Conservation (phyloP, 176 grass and related monocot genomes). For the Avena sativa region DNA sequence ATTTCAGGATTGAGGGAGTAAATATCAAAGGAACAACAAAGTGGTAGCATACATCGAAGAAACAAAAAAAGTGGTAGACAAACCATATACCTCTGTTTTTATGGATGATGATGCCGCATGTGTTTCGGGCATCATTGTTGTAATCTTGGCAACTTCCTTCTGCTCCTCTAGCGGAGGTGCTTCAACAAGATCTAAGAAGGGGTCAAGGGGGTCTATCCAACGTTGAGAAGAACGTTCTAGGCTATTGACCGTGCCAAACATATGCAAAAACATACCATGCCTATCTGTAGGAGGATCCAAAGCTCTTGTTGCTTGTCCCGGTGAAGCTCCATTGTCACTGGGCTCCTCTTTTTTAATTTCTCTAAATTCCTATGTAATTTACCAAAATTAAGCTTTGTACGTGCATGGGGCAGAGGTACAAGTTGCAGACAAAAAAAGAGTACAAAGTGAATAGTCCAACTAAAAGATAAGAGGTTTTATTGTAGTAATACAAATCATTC, state of each 20-base stretch:
- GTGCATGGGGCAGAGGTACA: too few relatives aligned
- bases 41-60: too few relatives aligned
- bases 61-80: too few relatives aligned
- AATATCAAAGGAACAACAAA: too few relatives aligned
- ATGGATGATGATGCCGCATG: not conserved
- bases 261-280: too few relatives aligned
- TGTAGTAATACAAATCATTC: not conserved
- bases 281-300: not conserved
- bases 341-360: not conserved
- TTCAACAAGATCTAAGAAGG: not conserved
- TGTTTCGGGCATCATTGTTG: not conserved
- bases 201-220: too few relatives aligned
- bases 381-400: not conserved
- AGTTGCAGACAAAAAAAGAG: not conserved
- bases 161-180: not conserved
- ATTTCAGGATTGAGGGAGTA: too few relatives aligned
- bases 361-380: not conserved
- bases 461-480: not conserved
- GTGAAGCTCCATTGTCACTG: not conserved
- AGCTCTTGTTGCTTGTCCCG: not conserved
- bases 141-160: not conserved
- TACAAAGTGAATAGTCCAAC: not conserved
- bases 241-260: too few relatives aligned
- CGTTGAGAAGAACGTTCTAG: too few relatives aligned
- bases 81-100: too few relatives aligned